These are phyloP conservation scores for Malus hybrid DNA, from an alignment of 331 rosid species.

Conservation along the genomic window DNA sequence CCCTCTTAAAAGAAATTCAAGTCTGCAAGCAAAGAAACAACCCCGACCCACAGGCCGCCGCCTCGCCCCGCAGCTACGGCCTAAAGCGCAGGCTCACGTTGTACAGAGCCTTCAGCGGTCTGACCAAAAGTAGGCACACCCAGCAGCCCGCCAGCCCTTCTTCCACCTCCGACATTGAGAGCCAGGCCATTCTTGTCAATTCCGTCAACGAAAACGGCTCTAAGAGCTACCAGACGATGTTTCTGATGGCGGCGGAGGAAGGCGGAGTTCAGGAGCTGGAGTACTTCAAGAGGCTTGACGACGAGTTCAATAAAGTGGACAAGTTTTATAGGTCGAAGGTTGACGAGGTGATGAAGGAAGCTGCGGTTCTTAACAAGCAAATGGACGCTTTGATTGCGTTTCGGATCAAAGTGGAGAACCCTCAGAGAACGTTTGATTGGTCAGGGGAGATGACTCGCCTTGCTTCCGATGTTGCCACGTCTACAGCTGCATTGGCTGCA, in stretches of 20 bases:
- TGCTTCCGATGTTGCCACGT: conserved; percentile 50
- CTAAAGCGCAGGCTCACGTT: conserved; percentile 41
- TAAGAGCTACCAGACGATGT: conserved; percentile 34
- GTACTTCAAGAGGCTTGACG: conserved; percentile 43
- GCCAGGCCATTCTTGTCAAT: conserved; percentile 45
- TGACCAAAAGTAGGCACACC: conserved; percentile 24
- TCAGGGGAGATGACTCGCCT: conserved; percentile 52
- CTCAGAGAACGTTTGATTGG: conserved; percentile 21
- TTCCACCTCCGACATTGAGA: conserved; percentile 29
- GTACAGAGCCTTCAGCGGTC: conserved; percentile 62
- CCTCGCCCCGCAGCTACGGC: background rate
- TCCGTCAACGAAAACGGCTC: conserved; percentile 19
- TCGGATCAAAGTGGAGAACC: conserved; percentile 61
- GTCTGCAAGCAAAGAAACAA: conserved; percentile 10
- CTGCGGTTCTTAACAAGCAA: conserved; percentile 43
- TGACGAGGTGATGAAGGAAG: conserved; percentile 60
- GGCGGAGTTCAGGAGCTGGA: conserved; percentile 52
- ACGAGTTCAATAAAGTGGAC: conserved; percentile 58
- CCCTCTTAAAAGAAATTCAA: conserved; percentile 43
- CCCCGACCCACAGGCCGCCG: background rate
- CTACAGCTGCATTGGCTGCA: conserved; percentile 43
- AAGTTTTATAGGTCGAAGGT: conserved; percentile 41
- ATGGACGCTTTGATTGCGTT: conserved; percentile 79
- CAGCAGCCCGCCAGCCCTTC: conserved; percentile 6
- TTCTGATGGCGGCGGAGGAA: conserved; percentile 48